Evolutionary conservation across 768 basidiomycete genomes (phyloP).

Genomic region (Mycena filopes): DNA sequence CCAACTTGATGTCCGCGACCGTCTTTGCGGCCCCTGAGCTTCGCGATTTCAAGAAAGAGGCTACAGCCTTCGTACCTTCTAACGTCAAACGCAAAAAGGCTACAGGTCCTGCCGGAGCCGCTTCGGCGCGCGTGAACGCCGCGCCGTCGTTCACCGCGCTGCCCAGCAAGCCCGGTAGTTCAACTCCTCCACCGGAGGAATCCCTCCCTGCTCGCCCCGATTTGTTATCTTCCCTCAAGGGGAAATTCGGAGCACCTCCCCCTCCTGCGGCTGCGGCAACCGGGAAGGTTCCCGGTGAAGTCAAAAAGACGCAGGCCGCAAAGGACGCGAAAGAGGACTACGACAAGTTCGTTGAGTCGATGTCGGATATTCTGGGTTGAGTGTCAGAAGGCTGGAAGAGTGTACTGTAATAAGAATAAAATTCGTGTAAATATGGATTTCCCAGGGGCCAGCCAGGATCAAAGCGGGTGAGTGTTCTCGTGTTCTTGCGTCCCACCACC

Average conservation of each 20-base stretch:
- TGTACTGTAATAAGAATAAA: not conserved
- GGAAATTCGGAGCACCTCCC: constrained; percentile 63
- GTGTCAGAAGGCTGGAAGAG: not conserved
- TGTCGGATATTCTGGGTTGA: constrained; percentile 69
- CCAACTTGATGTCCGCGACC: constrained; percentile 65
- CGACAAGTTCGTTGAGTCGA: constrained; percentile 79
- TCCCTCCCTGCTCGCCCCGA: constrained; percentile 66
- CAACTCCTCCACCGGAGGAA: constrained; percentile 44
- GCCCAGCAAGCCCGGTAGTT: constrained; percentile 22
- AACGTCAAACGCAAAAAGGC: constrained; percentile 81
- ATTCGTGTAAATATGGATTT: no score
- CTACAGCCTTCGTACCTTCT: constrained; percentile 89
- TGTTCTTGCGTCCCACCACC: not conserved
- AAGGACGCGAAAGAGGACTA: constrained; percentile 69
- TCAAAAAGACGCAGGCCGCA: constrained; percentile 36
- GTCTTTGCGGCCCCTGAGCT: constrained; percentile 89
- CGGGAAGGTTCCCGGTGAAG: constrained; percentile 25
- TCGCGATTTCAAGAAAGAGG: constrained; percentile 95
- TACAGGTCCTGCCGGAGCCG: constrained; percentile 43
- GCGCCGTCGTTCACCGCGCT: constrained; percentile 63
- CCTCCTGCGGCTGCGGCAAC: constrained; percentile 32
- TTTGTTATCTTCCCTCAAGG: constrained; percentile 69
- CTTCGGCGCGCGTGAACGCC: constrained; percentile 64
- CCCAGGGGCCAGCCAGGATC: constrained; percentile 1
- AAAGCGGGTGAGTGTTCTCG: not conserved